Percentiles rank a stretch among this genome's conserved stretches.
Evolutionary conservation across 2,329 filamentous ascomycete genomes (phyloP).

Genomic region (Fusarium algeriense): DNA sequence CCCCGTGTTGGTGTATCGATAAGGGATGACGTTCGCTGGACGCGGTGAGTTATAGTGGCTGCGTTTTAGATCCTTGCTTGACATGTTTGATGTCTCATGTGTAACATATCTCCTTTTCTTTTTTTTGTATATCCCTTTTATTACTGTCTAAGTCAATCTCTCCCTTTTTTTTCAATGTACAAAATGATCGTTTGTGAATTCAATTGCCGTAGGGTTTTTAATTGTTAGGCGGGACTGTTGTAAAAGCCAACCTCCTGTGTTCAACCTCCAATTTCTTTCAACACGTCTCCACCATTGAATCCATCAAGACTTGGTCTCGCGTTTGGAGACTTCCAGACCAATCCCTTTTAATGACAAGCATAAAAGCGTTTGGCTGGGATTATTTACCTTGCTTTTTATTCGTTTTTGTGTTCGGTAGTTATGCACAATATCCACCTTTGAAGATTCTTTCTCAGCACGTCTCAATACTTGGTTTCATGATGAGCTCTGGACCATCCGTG

Average conservation of each 20-base stretch:
- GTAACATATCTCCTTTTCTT: background rate
- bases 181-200: too few relatives aligned
- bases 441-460: background rate
- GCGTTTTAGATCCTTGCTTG: slow-evolving; percentile 34
- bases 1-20: slow-evolving; percentile 28
- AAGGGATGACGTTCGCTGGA: slow-evolving; percentile 33
- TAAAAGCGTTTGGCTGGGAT: slow-evolving; percentile 16
- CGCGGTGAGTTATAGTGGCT: slow-evolving; percentile 36
- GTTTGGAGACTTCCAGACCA: slow-evolving; percentile 31
- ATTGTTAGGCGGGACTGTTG: slow-evolving; percentile 8
- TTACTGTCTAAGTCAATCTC: background rate
- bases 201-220: background rate
- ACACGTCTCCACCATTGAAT: slow-evolving; percentile 40
- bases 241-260: slow-evolving; percentile 24
- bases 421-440: slow-evolving; percentile 4
- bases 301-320: slow-evolving; percentile 16
- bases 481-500: background rate
- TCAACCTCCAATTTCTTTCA: slow-evolving; percentile 22
- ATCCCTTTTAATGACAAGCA: slow-evolving; percentile 17
- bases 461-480: background rate
- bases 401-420: background rate
- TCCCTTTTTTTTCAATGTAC: background rate
- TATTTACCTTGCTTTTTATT: slow-evolving; percentile 10
- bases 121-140: background rate
- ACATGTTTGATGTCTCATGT: slow-evolving; percentile 15